Conservation (phyloP, 148 eudicot genomes). For the Vaccinium macrocarpon region DNA sequence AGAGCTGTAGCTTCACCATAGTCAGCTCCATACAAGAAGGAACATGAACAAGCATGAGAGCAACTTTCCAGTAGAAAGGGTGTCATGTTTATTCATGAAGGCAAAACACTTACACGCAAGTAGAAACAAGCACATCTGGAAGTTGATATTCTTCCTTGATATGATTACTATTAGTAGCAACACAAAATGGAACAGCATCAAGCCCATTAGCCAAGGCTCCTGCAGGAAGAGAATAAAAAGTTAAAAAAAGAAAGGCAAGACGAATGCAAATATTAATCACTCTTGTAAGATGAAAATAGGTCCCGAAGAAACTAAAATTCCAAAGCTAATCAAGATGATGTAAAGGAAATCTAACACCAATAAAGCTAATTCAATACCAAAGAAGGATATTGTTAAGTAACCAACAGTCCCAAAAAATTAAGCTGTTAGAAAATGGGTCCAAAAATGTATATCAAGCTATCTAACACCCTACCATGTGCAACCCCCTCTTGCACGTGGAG, state of each 20-base stretch:
- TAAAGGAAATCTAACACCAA: background rate
- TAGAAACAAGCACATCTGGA: conserved; percentile 87
- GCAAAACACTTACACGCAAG: conserved; percentile 54
- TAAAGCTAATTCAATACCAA: background rate
- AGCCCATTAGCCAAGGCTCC: conserved; percentile 82
- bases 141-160: conserved; percentile 73
- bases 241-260: background rate
- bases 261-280: background rate
- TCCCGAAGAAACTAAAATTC: background rate
- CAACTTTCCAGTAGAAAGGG: background rate
- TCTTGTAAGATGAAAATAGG: background rate
- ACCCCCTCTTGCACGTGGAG: too few relatives aligned
- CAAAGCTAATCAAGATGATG: background rate
- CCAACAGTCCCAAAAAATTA: too few relatives aligned
- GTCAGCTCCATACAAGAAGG: background rate
- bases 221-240: conserved; percentile 26
- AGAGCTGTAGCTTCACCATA: background rate
- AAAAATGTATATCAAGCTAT: too few relatives aligned
- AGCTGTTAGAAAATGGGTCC: too few relatives aligned
- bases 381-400: background rate
- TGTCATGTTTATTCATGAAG: background rate
- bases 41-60: background rate
- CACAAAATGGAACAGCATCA: conserved; percentile 59
- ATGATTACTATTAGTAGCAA: conserved; percentile 45
- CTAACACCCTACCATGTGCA: too few relatives aligned